Evolutionary conservation across 768 basidiomycete species (phyloP), one percentile per base, ranked within the genome.

Genomic region (Pleurotus salmoneostramineus): DNA sequence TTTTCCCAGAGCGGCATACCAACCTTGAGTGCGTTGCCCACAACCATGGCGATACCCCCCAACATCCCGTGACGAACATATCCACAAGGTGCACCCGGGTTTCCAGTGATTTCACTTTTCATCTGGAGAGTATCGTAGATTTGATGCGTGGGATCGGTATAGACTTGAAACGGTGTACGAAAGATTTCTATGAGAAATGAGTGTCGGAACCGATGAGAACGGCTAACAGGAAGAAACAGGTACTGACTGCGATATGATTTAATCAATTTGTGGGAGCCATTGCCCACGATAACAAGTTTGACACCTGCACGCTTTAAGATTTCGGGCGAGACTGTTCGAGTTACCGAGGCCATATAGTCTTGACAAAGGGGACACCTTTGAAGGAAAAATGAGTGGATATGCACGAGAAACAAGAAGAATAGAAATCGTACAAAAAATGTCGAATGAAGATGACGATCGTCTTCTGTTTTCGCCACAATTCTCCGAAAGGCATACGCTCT

Each of bases 381-480:
- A 17, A 27, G n/a, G 15, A 10, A 36, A 40, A 27, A 11, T 36
- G 36, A 27, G 52, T 27, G 14, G 52, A 12, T 5, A 12, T 36
- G 21, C 17, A 40, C 11, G 33, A 4, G 37, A 17, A 17, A 42
- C 33, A 10, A 42, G 21, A 15, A 31, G 11, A n/a, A 49, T 5
- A 40, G 14, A 47, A 15, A 35, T 58, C 60, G 5, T 35, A 67
- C 83, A 79, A 80, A 69, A 87, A 88, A 66, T 86, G 84, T 56
- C 89, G 69, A 57, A 91, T 85, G 69, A 89, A 90, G 48, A 86
- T 69, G 33, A 87, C 82, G 51, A 88, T 77, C 0, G 83, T 84
- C 67, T 75, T 80, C 60, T 76, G 74, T 8, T 75, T 68, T 8
- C 70, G 62, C 61, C 78, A 78, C 27, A 89, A 62, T 33, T 79